Evolutionary conservation across 352 stramenopile species (phyloP).

Genomic region (Blastocystis sp.): DNA sequence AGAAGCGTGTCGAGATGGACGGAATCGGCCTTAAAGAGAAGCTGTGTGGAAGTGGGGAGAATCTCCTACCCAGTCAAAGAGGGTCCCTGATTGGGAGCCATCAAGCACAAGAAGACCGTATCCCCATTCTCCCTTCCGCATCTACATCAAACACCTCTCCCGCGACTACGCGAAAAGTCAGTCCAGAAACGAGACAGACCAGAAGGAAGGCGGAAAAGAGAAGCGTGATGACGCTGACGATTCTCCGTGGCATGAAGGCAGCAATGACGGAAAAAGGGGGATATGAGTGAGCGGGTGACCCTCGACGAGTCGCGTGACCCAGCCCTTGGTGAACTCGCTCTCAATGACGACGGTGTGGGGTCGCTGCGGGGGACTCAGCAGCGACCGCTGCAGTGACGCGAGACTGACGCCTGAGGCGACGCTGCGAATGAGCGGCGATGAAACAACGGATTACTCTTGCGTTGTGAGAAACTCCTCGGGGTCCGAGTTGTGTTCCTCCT

Average conservation of each 20-base stretch:
- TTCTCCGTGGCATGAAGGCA: background rate
- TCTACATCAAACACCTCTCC: background rate
- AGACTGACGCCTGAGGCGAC: background rate
- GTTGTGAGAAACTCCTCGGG: background rate
- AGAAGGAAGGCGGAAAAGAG: background rate
- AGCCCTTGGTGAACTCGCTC: constrained; percentile 39
- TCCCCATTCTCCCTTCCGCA: background rate
- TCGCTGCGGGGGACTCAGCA: background rate
- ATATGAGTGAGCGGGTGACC: background rate
- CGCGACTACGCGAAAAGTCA: background rate
- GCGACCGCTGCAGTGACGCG: background rate
- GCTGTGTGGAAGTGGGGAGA: background rate
- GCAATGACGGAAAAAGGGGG: background rate
- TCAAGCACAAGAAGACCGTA: background rate
- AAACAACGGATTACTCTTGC: background rate
- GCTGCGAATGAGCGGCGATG: background rate
- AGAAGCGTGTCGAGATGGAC: background rate
- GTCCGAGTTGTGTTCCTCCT: background rate
- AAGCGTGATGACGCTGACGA: background rate
- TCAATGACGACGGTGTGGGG: constrained; percentile 8
- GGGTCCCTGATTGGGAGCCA: background rate
- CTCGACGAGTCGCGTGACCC: background rate
- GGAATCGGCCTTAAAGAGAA: background rate
- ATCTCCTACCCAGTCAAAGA: background rate
- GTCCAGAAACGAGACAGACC: background rate